Percentiles rank a stretch among this genome's conserved stretches.
Evolutionary conservation across 108 stramenopile genomes (phyloP).

Genomic region (Schizochytrium sp.): DNA sequence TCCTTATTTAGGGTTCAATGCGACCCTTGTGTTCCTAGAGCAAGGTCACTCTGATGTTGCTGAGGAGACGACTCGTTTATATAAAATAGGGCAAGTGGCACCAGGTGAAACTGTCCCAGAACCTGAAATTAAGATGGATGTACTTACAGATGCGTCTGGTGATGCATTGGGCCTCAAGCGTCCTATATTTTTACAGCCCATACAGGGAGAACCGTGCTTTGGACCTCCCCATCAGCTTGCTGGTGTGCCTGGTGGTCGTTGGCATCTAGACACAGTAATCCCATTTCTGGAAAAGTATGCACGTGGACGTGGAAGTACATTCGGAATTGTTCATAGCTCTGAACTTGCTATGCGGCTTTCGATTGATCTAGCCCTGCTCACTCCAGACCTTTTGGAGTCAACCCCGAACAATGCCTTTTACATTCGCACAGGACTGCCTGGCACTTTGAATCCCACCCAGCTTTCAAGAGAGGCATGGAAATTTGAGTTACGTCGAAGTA

Average conservation of each 20-base stretch:
- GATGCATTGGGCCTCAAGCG: background rate
- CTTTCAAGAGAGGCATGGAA: background rate
- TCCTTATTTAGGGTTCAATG: constrained; percentile 15
- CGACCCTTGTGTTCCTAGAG: background rate
- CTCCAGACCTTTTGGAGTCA: background rate
- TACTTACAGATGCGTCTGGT: background rate
- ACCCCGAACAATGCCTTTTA: background rate
- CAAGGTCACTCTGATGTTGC: constrained; percentile 26
- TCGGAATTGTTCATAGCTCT: background rate
- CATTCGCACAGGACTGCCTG: constrained; percentile 20
- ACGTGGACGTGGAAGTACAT: background rate
- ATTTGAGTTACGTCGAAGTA: background rate
- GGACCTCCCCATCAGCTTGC: background rate
- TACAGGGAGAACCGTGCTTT: constrained; percentile 27
- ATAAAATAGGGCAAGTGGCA: background rate
- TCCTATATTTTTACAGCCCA: background rate
- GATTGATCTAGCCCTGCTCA: background rate
- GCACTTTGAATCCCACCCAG: background rate
- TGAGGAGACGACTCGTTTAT: background rate
- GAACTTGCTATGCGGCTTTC: constrained; percentile 30
- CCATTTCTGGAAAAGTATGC: constrained; percentile 33
- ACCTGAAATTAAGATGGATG: background rate
- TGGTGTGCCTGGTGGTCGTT: background rate
- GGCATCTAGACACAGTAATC: constrained; percentile 10
- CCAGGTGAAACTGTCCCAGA: background rate